These are phyloP conservation scores for Laguncularia racemosa DNA, from an alignment of 345 rosid genomes.

Conservation along the genomic window DNA sequence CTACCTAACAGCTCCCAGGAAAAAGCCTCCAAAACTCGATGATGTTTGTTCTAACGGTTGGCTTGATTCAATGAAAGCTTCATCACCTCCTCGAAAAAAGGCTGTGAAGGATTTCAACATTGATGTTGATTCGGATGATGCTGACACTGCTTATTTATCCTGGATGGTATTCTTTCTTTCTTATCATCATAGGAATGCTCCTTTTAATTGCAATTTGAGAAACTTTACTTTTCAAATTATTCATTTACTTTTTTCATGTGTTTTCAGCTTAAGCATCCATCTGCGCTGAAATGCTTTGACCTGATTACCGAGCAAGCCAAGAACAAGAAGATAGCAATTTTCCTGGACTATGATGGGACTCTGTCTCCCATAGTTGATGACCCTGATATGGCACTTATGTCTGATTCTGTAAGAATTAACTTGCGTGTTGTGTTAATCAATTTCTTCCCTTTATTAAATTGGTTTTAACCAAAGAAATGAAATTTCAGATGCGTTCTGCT, in stretches of 20 bases:
- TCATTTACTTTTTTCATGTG: neutral
- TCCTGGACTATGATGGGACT: slow-evolving; percentile 87
- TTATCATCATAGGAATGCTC: neutral
- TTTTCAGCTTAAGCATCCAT: slow-evolving; percentile 72
- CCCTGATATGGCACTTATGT: slow-evolving; percentile 70
- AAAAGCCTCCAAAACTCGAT: slow-evolving; percentile 58
- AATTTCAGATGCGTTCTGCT: slow-evolving; percentile 77
- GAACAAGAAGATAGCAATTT: slow-evolving; percentile 72
- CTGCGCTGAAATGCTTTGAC: slow-evolving; percentile 65
- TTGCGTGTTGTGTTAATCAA: neutral
- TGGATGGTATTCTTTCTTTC: slow-evolving; percentile 56
- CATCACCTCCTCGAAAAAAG: slow-evolving; percentile 91
- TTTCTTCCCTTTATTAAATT: slow-evolving; percentile 1
- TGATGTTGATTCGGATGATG: slow-evolving; percentile 52
- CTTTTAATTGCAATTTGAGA: neutral
- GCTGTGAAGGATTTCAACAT: slow-evolving; percentile 41
- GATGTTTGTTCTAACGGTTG: slow-evolving; percentile 88
- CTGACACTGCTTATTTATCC: slow-evolving; percentile 45
- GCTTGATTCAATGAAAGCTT: slow-evolving; percentile 92
- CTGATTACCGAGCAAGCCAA: slow-evolving; percentile 45
- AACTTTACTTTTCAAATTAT: slow-evolving; percentile 1
- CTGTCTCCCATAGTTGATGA: slow-evolving; percentile 95
- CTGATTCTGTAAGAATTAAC: slow-evolving; percentile 51
- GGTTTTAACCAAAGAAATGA: too few relatives aligned
- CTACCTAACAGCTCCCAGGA: slow-evolving; percentile 38